Evolutionary conservation across 352 stramenopile genomes (phyloP), one percentile per base, ranked within the genome.

Genomic region (Globisporangium nodosum): DNA sequence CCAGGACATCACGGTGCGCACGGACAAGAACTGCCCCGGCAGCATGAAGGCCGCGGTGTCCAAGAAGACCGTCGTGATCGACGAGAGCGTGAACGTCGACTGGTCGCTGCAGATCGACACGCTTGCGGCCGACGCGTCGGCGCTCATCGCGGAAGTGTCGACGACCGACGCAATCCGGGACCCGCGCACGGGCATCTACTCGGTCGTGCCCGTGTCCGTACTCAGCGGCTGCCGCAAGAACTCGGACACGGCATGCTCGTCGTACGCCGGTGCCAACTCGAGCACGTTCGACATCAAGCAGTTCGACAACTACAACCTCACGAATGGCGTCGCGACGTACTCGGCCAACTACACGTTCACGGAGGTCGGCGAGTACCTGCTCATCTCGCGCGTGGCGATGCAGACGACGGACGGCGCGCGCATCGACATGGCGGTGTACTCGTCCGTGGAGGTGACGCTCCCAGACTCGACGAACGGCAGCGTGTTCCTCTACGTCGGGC

Each of bases 341-440:
- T 71, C 70, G 39, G 73, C 67, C 13, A 85, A 71, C 42, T 73
- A 85, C 58, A 73, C 71, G 24, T 90, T 92, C 49, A 56, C 63
- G 1, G 72, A 73, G 21, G 73, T 78, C 3, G 82, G 82, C 3
- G 60, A 79, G 50, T 90, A 87, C 65, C 71, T 80, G 43, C 74
- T 92, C 64, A 78, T 90, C 54, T 85, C 78, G 12, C 80, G 78
- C 20, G 74, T 88, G 37, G 78, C 72, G 12, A 88, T 90, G 80
- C 63, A 81, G 52, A 90, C 78, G 30, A 68, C 79, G 31, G 82
- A 92, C 60, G 82, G 82, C 16, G 68, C 85, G 20, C 82, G 80
- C 33, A 73, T 92, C 60, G 80, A 92, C 49, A 89, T 90, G 80
- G 82, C 82, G 15, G 84, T 92, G 35, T 92, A 92, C 66, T 90